These are phyloP conservation scores for Yamadazyma phyllophila DNA, from an alignment of 805 yeast species.

Conservation along the genomic window DNA sequence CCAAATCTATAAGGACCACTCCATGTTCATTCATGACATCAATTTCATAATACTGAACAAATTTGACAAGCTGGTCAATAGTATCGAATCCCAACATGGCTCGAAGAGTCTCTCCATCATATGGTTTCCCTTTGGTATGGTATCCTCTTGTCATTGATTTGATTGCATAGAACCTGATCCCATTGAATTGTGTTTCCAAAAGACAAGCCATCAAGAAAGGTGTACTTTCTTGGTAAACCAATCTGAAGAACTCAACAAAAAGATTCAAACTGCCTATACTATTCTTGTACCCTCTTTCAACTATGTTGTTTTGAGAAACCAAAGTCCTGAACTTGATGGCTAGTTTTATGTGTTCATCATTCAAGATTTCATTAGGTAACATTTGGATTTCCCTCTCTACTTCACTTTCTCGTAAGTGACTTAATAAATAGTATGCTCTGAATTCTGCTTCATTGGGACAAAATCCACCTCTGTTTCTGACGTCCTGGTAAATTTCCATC, in stretches of 20 bases:
- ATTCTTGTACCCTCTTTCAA: constrained; percentile 51
- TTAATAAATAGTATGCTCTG: constrained; percentile 78
- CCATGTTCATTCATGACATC: constrained; percentile 34
- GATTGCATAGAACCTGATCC: constrained; percentile 71
- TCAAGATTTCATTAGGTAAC: constrained; percentile 56
- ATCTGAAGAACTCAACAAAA: constrained; percentile 61
- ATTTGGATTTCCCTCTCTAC: constrained; percentile 71
- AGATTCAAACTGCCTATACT: constrained; percentile 57
- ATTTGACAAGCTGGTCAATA: constrained; percentile 48
- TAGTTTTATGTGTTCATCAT: constrained; percentile 57
- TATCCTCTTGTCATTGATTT: constrained; percentile 62
- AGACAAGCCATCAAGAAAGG: constrained; percentile 74
- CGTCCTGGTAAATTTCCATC: constrained; percentile 81
- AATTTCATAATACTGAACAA: constrained; percentile 65
- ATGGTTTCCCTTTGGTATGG: constrained; percentile 70
- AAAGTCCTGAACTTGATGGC: constrained; percentile 71
- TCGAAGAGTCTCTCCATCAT: constrained; percentile 47
- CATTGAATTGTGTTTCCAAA: constrained; percentile 76
- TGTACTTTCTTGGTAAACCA: constrained; percentile 43
- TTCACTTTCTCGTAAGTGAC: constrained; percentile 82
- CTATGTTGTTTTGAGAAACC: constrained; percentile 58
- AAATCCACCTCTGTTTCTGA: constrained; percentile 61
- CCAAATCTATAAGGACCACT: constrained; percentile 33
- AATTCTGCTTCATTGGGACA: constrained; percentile 91
- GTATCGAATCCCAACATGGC: constrained; percentile 66